These are phyloP conservation scores for Asterophora parasitica DNA, from an alignment of 768 basidiomycete genomes.

Conservation along the genomic window DNA sequence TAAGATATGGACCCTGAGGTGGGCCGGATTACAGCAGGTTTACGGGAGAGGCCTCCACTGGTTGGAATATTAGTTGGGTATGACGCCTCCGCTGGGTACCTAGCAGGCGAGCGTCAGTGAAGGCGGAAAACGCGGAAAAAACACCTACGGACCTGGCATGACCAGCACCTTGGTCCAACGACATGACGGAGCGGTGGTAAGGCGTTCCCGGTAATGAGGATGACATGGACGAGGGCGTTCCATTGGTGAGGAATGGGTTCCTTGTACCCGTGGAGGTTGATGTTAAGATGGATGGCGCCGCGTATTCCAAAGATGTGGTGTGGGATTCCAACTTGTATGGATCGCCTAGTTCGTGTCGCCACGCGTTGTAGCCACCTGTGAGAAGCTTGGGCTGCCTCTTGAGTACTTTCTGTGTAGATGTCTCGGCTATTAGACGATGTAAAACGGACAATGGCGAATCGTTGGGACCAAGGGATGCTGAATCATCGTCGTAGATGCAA, in stretches of 20 bases:
- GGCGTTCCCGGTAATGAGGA: constrained; percentile 23
- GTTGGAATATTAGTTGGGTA: constrained; percentile 24
- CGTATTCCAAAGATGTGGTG: constrained; percentile 12
- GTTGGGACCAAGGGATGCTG: constrained; percentile 44
- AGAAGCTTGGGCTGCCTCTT: constrained; percentile 78
- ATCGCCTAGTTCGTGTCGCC: constrained; percentile 58
- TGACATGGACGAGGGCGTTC: constrained; percentile 13
- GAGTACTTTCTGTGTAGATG: constrained; percentile 65
- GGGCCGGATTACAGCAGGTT: constrained; percentile 38
- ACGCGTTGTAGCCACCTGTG: constrained; percentile 79
- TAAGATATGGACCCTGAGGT: constrained; percentile 40
- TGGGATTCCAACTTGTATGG: constrained; percentile 17
- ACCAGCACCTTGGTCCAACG: constrained; percentile 35
- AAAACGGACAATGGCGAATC: constrained; percentile 56
- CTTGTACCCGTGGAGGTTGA: constrained; percentile 25
- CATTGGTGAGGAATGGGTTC: constrained; percentile 22
- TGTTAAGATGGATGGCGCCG: constrained; percentile 3
- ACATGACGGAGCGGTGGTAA: constrained; percentile 20
- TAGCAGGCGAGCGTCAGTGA: constrained; percentile 10
- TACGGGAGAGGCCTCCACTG: constrained; percentile 28
- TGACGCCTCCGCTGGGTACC: constrained; percentile 38
- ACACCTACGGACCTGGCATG: constrained; percentile 36
- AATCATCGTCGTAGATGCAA: constrained; percentile 73
- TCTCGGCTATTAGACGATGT: constrained; percentile 65
- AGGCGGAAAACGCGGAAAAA: background rate